Base-by-base conservation (phyloP, 805 yeast species). In the Candida quercuum region DNA sequence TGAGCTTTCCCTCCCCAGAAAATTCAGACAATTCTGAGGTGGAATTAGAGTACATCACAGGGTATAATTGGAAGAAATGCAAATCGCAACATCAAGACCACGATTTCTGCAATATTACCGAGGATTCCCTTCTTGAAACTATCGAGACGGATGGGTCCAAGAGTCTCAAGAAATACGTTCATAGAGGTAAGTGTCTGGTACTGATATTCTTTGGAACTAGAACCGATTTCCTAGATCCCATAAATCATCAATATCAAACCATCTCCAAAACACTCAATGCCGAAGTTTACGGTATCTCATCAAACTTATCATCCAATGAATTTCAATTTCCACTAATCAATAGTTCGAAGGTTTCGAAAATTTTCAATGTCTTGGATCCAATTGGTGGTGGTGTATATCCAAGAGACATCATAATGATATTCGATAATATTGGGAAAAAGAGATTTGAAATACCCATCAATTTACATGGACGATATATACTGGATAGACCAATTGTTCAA, bases 381-480 rank as follows among this genome's bases (percentile, higher is more conserved):
- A 15, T 52, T 14, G 59, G 59, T 15, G 59, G 59, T 28, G 57
- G 57, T 33, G 48, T 51, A 1, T 54, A 54, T 33, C 59, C 59
- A 1, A 28, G 46, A 17, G 59, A 54, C 24, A 41, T 47, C 12
- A 24, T 54, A 11, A 28, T 52, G 11, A 41, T 52, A 12, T 54
- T 42, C 32, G 56, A 51, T 35, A 36, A 36, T 13, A 17, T 17
- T 16, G 58, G 58, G 2, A 37, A 16, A 6, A 38, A 42, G 15
- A 41, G 39, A 29, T 17, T 34, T 2, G 45, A 47, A 20, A 42
- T 51, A 11, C 42, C 52, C 6, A 22, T 51, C 2, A 31, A 37
- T 10, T 30, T 30, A 5, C 32, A 37, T 29, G 51, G 49, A 4
- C 29, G 33, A 19, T 30, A 35, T 17, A 15, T 43, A 0, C 30